Evolutionary conservation across 2,329 filamentous ascomycete genomes (phyloP), one percentile per base, ranked within the genome.

Genomic region (Fusarium sp.): DNA sequence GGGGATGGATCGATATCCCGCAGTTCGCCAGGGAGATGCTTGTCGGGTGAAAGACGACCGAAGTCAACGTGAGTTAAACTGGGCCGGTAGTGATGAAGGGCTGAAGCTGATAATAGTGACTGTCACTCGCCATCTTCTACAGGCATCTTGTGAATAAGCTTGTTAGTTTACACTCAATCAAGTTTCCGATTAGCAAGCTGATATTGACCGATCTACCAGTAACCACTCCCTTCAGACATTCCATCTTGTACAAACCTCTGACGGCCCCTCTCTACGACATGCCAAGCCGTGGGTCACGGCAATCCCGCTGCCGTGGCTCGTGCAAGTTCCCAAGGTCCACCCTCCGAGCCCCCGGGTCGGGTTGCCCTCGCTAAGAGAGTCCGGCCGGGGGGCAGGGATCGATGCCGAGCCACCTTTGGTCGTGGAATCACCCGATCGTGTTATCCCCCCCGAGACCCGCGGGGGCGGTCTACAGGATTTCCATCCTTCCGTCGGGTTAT

Each of bases 311-410:
- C 33, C 16, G 31, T 25, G 9, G 27, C 25, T 40, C 27, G 36
- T 50, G 4, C n/a, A 56, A 35, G 27, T 29, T 36, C 16, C 18
- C 35, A 11, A 42, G 22, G 45, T 40, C 60, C 29, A 29, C 47
- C 45, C 25, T 22, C 59, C 59, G 31, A 40, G 8, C 61, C 47
- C 31, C 45, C 47, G 47, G 61, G 61, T 64, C 61, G 35, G 47
- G 35, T 64, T 63, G 33, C 25, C 60, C 47, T 35, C 13, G 52
- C 22, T 40, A 18, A 33, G 61, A 22, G 16, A 18, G 25, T 36
- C 61, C 35, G 36, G 61, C 35, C 11, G 16, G 31, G 61, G 25
- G 25, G 10, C 11, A 20, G 35, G 40, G 27, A 14, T 47, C 6
- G 38, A 31, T 33, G 27, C 60, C 47, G 22, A 27, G 42, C 27